Evolutionary conservation across 352 stramenopile species (phyloP).

Genomic region (Phytophthora citrophthora): DNA sequence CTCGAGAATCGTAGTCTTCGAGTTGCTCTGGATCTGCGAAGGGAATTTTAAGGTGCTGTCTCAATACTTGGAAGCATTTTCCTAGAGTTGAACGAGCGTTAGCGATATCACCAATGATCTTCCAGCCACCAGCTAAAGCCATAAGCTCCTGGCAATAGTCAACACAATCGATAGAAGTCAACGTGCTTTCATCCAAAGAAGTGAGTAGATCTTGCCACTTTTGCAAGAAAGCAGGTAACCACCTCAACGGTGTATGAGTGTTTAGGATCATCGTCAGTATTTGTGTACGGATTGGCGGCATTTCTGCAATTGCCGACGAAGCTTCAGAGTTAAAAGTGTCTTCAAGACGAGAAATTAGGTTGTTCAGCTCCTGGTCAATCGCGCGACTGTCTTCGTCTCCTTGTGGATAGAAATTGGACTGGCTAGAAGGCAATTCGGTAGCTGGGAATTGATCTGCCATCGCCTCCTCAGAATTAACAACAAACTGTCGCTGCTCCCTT

Average conservation of each 20-base stretch:
- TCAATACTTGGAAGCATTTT: conserved; percentile 20
- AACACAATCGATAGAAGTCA: conserved; percentile 1
- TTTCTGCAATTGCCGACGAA: conserved; percentile 2
- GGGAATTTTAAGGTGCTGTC: conserved; percentile 9
- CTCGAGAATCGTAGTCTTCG: conserved; percentile 7
- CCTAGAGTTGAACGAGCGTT: conserved; percentile 11
- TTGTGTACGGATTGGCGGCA: conserved; percentile 18
- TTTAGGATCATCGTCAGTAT: conserved; percentile 11
- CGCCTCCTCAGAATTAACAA: conserved; percentile 8
- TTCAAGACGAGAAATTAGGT: conserved; percentile 8
- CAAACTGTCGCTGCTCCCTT: conserved; percentile 9
- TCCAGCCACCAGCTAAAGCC: conserved; percentile 23
- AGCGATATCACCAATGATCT: conserved; percentile 21
- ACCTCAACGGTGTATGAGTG: conserved; percentile 15
- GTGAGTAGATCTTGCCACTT: conserved; percentile 15
- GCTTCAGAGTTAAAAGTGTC: background rate
- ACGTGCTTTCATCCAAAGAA: background rate
- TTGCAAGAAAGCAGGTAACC: conserved; percentile 15
- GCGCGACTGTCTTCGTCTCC: conserved; percentile 4
- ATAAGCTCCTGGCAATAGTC: conserved; percentile 24
- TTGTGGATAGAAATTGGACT: background rate
- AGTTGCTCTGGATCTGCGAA: background rate
- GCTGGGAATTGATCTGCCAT: conserved; percentile 10
- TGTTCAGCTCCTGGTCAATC: conserved; percentile 8
- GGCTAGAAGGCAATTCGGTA: background rate